Conservation (phyloP, 164 flowering plant species). For the Sextonia rubra region DNA sequence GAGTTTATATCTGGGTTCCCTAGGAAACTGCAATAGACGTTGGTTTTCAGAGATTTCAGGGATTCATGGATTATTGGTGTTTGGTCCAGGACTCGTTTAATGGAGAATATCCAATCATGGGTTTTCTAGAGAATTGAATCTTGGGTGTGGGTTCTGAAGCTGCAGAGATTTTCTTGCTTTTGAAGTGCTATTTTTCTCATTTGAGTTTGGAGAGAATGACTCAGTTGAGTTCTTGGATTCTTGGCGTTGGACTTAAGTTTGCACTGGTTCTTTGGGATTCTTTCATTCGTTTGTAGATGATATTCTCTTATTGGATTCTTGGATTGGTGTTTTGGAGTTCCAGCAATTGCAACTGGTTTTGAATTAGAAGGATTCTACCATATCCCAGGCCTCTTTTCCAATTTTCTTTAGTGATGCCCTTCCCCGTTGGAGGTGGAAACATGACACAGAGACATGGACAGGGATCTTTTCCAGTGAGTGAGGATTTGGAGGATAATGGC, state of each 20-base stretch:
- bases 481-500: slow-evolving; percentile 12
- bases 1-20: slow-evolving; percentile 11
- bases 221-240: neutral
- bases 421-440: slow-evolving; percentile 39
- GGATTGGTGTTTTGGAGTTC: slow-evolving; percentile 4
- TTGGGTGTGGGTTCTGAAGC: slow-evolving; percentile 22
- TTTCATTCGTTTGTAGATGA: neutral
- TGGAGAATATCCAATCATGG: slow-evolving; percentile 4
- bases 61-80: slow-evolving; percentile 5
- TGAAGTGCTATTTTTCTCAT: slow-evolving; percentile 6
- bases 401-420: slow-evolving; percentile 6
- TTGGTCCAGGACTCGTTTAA: neutral
- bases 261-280: neutral
- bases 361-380: slow-evolving; percentile 3
- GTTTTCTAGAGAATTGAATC: slow-evolving; percentile 14
- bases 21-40: slow-evolving; percentile 6
- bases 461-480: slow-evolving; percentile 27
- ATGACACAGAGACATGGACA: slow-evolving; percentile 87
- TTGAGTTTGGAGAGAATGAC: neutral
- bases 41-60: slow-evolving; percentile 24
- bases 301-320: slow-evolving; percentile 3
- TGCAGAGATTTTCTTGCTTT: slow-evolving; percentile 7
- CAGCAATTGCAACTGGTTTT: neutral
- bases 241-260: slow-evolving; percentile 18
- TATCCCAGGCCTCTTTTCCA: slow-evolving; percentile 3